Conservation (phyloP, 2,329 filamentous ascomycete species). For the Cercospora sp. region DNA sequence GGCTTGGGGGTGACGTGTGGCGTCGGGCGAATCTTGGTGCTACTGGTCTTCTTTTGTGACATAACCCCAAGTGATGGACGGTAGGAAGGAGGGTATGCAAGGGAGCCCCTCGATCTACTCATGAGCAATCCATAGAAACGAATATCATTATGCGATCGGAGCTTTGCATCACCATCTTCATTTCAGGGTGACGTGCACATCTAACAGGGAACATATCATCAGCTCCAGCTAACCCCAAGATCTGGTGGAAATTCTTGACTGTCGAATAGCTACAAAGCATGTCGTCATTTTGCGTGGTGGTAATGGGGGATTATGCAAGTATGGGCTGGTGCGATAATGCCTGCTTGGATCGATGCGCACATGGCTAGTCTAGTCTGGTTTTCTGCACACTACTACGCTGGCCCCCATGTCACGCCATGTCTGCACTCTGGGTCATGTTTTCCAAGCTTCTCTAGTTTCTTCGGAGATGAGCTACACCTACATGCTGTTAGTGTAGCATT, state of each 20-base stretch:
- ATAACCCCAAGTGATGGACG: neutral
- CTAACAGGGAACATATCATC: neutral
- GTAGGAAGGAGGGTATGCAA: neutral
- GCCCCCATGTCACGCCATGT: neutral
- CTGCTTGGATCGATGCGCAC: neutral
- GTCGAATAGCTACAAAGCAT: neutral
- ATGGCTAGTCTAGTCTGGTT: neutral
- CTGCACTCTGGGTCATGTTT: neutral
- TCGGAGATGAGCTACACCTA: neutral
- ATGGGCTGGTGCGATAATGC: neutral
- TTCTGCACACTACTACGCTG: neutral
- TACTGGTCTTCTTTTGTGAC: neutral
- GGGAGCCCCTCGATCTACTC: neutral
- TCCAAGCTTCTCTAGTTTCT: neutral
- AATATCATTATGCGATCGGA: neutral
- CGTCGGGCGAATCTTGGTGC: conserved; percentile 4
- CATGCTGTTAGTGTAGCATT: neutral
- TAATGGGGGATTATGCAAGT: neutral
- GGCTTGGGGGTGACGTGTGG: neutral
- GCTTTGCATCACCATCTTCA: neutral
- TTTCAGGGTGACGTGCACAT: neutral
- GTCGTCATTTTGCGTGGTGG: conserved; percentile 1
- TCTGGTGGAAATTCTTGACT: neutral
- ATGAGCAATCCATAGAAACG: conserved; percentile 3
- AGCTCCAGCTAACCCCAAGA: neutral